Conservation (phyloP, 306 rosid genomes). For the Gynostemma pentaphyllum region DNA sequence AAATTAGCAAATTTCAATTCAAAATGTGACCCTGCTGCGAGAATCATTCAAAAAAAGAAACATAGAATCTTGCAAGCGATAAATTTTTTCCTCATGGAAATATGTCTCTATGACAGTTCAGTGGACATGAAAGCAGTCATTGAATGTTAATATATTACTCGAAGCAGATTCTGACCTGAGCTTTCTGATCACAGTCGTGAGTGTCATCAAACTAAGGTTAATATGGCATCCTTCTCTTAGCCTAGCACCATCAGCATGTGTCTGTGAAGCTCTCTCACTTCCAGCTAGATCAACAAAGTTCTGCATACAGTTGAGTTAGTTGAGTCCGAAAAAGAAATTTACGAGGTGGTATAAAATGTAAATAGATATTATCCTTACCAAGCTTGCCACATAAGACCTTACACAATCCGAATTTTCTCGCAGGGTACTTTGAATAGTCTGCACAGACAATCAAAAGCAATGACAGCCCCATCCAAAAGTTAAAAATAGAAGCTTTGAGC, state of each 20-base stretch:
- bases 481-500: background rate
- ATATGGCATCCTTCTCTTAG: constrained; percentile 99
- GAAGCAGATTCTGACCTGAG: constrained; percentile 57
- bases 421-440: constrained; percentile 88
- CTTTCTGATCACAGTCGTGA: constrained; percentile 97
- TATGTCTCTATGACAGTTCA: too few species aligned
- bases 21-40: background rate
- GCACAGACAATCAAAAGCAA: constrained; percentile 15
- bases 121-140: background rate
- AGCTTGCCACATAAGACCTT: constrained; percentile 85
- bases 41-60: background rate
- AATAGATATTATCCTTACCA: constrained; percentile 44
- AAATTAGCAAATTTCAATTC: constrained; percentile 3
- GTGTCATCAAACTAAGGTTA: constrained; percentile 98
- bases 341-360: background rate
- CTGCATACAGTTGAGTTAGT: constrained; percentile 28
- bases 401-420: constrained; percentile 80
- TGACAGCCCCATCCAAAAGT: background rate
- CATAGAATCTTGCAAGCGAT: too few species aligned
- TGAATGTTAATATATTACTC: background rate
- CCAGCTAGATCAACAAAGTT: constrained; percentile 99
- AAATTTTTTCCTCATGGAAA: too few species aligned
- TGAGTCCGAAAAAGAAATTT: background rate
- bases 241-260: constrained; percentile 95
- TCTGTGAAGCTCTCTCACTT: constrained; percentile 98